Evolutionary conservation across 1,284 basidiomycete genomes (phyloP), one percentile per base, ranked within the genome.

Genomic region (Porogramme epimiltina): DNA sequence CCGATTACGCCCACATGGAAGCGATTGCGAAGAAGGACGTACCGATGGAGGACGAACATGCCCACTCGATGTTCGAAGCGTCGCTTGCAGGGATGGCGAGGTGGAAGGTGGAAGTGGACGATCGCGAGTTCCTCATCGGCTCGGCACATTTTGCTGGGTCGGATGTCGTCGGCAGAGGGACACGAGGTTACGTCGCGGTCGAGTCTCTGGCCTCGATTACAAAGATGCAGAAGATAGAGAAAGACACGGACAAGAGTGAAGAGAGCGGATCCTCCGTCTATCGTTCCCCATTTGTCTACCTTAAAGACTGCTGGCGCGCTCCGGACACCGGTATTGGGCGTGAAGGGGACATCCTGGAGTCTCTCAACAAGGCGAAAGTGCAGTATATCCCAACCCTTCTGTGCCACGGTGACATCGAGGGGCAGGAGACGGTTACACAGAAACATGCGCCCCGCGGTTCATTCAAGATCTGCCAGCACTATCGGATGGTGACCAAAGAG

Each of bases 401-500:
- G 10, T 43, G 41, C 15, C 51, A 52, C 24, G 51, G 51, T 3
- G 45, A 52, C 11, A 40, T 52, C 41, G 16, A n/a, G 18, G 20
- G 33, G 5, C 51, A 52, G 42, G 33, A 11, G 2, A 54, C 56
- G 13, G n/a, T n/a, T n/a, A n/a, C n/a, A n/a, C n/a, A n/a, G n/a
- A n/a, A n/a, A n/a, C n/a, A n/a, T n/a, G n/a, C n/a, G n/a, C n/a
- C n/a, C n/a, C n/a, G 23, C 19, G 6, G 37, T 25, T 42, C 42
- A 4, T 22, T 51, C 37, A 51, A 56, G 39, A 28, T 8, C 2
- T 48, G 48, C 23, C 41, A 24, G 33, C 55, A 56, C 41, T 53
- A 56, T 18, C 51, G 55, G 1, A 39, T 63, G 52, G 56, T 63
- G 47, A 37, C 54, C 6, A 26, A 58, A 47, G 42, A 65, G 45